These are phyloP conservation scores for Cercophora samala DNA, from an alignment of 495 filamentous ascomycete genomes.

Conservation along the genomic window DNA sequence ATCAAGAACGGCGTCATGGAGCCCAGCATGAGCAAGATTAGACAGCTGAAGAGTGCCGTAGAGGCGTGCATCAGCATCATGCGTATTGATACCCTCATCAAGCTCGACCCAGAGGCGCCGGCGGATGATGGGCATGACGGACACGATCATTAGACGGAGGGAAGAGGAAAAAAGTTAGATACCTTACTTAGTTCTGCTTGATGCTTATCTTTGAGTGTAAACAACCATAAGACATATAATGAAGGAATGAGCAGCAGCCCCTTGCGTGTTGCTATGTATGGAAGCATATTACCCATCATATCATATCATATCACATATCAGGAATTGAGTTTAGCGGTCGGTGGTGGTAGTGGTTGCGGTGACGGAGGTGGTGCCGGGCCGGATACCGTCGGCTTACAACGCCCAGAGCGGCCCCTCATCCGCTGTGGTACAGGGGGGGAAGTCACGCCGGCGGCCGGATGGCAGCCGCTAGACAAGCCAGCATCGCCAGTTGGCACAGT, in stretches of 20 bases:
- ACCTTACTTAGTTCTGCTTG: not conserved
- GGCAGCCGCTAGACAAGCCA: too few relatives aligned
- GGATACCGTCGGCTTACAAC: slow-evolving; percentile 30
- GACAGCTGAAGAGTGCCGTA: slow-evolving; percentile 96
- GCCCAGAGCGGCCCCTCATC: slow-evolving; percentile 3
- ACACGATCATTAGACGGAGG: slow-evolving; percentile 58
- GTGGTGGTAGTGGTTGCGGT: not conserved
- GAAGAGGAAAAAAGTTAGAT: slow-evolving; percentile 5
- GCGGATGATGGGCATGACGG: slow-evolving; percentile 63
- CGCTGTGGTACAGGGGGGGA: not conserved
- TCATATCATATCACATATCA: not conserved
- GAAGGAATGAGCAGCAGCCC: not conserved
- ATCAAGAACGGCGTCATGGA: slow-evolving; percentile 94
- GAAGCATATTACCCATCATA: not conserved
- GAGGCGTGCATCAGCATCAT: slow-evolving; percentile 99
- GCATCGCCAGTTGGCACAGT: not conserved
- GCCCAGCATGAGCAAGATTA: slow-evolving; percentile 97
- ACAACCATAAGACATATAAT: not conserved
- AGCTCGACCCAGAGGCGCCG: slow-evolving; percentile 87
- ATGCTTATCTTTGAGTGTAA: not conserved
- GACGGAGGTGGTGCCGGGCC: slow-evolving; percentile 7
- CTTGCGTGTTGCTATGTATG: not conserved
- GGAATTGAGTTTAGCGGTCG: not conserved
- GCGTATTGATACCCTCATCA: slow-evolving; percentile 99
- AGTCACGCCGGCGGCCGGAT: not conserved